A percentile compares a stretch with the other conserved stretches of the same genome.
These are phyloP conservation scores for Drechmeria coniospora DNA, from an alignment of 2,329 filamentous ascomycete genomes.

Conservation along the genomic window DNA sequence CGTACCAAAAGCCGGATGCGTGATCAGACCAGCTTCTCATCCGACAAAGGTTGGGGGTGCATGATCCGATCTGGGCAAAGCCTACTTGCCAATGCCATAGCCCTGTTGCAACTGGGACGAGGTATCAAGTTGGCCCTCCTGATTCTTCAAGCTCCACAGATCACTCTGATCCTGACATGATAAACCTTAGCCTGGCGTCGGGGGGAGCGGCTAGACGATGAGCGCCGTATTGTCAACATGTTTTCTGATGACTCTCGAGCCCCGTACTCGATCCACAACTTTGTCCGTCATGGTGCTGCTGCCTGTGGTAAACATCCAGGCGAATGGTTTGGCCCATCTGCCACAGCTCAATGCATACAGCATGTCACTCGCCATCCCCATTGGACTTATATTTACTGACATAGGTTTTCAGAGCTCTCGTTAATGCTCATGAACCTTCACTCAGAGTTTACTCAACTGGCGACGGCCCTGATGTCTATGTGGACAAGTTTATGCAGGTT, in stretches of 20 bases:
- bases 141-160: too few species aligned
- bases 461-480: conserved; percentile 83
- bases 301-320: conserved; percentile 90
- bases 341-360: conserved; percentile 88
- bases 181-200: conserved; percentile 53
- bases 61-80: conserved; percentile 97
- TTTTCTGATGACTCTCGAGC: conserved; percentile 81
- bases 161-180: conserved; percentile 1
- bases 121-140: too few species aligned
- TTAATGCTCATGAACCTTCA: conserved; percentile 45
- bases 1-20: conserved; percentile 66
- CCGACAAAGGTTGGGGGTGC: conserved; percentile 93
- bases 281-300: conserved; percentile 73
- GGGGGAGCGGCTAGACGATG: conserved; percentile 38
- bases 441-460: conserved; percentile 79
- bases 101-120: conserved; percentile 59
- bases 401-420: conserved; percentile 46
- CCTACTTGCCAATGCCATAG: conserved; percentile 72
- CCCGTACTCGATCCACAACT: conserved; percentile 88
- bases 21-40: conserved; percentile 71
- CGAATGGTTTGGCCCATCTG: conserved; percentile 98
- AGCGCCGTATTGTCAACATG: conserved; percentile 57
- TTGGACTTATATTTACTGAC: background rate
- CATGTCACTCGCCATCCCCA: conserved; percentile 26
- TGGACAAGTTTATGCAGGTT: conserved; percentile 69